These are phyloP conservation scores for Fusarium nisikadoi DNA, from an alignment of 2,329 filamentous ascomycete species.

Conservation along the genomic window DNA sequence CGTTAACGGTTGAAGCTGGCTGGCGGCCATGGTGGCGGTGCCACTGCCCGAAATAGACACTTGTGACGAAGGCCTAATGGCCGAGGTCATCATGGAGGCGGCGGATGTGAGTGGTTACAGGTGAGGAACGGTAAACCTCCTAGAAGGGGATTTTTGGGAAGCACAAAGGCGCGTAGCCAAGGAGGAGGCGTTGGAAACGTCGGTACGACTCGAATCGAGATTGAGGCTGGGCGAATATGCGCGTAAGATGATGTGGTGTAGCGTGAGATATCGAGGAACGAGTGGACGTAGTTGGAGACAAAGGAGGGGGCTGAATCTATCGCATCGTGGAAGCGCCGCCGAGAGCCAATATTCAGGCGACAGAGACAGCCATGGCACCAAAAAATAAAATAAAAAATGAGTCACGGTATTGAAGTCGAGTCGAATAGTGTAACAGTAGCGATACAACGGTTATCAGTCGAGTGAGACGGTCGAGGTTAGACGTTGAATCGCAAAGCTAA, in stretches of 20 bases:
- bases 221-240: constrained; percentile 17
- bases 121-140: constrained; percentile 30
- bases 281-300: constrained; percentile 38
- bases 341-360: constrained; percentile 37
- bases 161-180: constrained; percentile 12
- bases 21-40: constrained; percentile 46
- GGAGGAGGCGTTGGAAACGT: background rate
- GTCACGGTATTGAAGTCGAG: constrained; percentile 1
- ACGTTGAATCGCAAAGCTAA: constrained; percentile 25
- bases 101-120: constrained; percentile 8
- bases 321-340: constrained; percentile 42
- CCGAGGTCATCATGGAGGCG: constrained; percentile 38
- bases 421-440: background rate
- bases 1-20: constrained; percentile 46
- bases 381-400: background rate
- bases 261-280: constrained; percentile 33
- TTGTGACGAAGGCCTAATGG: constrained; percentile 40
- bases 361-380: constrained; percentile 39
- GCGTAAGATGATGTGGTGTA: constrained; percentile 27
- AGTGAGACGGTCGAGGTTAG: constrained; percentile 7
- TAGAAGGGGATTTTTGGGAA: constrained; percentile 14
- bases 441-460: constrained; percentile 1
- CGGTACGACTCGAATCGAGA: constrained; percentile 17
- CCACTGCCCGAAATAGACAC: constrained; percentile 38
- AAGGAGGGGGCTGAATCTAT: constrained; percentile 38